Conservation (phyloP, 306 rosid species). For the Coriaria nepalensis region DNA sequence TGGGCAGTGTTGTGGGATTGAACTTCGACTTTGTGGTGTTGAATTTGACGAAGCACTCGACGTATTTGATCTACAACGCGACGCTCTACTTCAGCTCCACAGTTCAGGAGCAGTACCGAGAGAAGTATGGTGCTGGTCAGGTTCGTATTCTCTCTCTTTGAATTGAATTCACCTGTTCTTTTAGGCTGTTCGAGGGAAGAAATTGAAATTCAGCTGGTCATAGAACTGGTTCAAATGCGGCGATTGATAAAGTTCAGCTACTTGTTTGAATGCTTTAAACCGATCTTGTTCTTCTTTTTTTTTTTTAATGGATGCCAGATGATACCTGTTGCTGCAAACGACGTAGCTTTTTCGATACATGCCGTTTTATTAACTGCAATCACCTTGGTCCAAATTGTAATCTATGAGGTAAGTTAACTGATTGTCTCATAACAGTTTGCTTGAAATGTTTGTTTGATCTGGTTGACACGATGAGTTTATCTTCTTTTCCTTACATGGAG, state of each 20-base stretch:
- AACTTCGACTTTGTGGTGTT: slow-evolving; percentile 73
- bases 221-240: too few species aligned
- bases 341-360: slow-evolving; percentile 78
- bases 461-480: neutral
- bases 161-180: neutral
- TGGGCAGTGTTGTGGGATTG: slow-evolving; percentile 71
- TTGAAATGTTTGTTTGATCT: neutral
- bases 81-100: slow-evolving; percentile 62
- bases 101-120: slow-evolving; percentile 51
- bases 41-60: slow-evolving; percentile 71
- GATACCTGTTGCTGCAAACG: slow-evolving; percentile 95
- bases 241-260: too few species aligned
- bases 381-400: slow-evolving; percentile 53
- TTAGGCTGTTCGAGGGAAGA: neutral
- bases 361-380: slow-evolving; percentile 72
- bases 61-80: slow-evolving; percentile 74
- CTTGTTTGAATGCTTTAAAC: neutral
- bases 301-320: slow-evolving; percentile 36
- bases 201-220: neutral
- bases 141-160: slow-evolving; percentile 18
- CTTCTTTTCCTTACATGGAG: slow-evolving; percentile 1
- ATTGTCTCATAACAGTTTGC: neutral
- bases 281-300: neutral
- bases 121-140: slow-evolving; percentile 63
- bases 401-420: slow-evolving; percentile 48